A percentile compares a stretch with the other conserved stretches of the same genome.
Evolutionary conservation across 2,329 filamentous ascomycete genomes (phyloP).

Genomic region (Arachnomyces sp.): DNA sequence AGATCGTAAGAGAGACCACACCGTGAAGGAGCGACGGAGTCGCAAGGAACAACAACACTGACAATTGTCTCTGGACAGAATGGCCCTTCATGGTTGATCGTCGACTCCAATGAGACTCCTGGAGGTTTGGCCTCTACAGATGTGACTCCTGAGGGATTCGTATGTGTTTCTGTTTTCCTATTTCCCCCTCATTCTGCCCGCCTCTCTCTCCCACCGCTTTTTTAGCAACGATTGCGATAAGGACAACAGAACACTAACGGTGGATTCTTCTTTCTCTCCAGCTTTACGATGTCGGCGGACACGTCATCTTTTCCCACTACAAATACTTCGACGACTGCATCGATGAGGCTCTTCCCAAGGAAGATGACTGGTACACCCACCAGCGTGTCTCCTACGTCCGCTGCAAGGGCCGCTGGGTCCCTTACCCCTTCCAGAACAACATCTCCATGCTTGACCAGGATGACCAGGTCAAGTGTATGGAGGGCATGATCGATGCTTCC

Average conservation of each 20-base stretch:
- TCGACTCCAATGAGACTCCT: constrained; percentile 84
- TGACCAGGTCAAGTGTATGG: constrained; percentile 88
- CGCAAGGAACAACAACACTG: background rate
- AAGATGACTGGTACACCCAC: constrained; percentile 94
- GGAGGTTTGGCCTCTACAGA: constrained; percentile 96
- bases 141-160: constrained; percentile 90
- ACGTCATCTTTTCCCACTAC: constrained; percentile 99
- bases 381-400: constrained; percentile 98
- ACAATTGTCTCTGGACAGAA: constrained; percentile 50
- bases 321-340: constrained; percentile 99
- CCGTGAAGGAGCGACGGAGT: background rate
- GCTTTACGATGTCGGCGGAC: constrained; percentile 97
- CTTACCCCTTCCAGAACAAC: constrained; percentile 99
- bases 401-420: constrained; percentile 93
- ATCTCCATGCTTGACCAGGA: constrained; percentile 97
- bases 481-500: constrained; percentile 92
- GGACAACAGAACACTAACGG: constrained; percentile 10
- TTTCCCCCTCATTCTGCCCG: constrained; percentile 16
- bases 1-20: constrained; percentile 63
- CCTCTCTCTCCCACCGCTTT: background rate
- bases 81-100: constrained; percentile 88
- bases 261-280: constrained; percentile 32
- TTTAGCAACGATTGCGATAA: background rate
- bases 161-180: constrained; percentile 49
- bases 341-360: constrained; percentile 88